Evolutionary conservation across 2,329 filamentous ascomycete species (phyloP), one percentile per base, ranked within the genome.

Genomic region (Teratosphaeria zuluensis): DNA sequence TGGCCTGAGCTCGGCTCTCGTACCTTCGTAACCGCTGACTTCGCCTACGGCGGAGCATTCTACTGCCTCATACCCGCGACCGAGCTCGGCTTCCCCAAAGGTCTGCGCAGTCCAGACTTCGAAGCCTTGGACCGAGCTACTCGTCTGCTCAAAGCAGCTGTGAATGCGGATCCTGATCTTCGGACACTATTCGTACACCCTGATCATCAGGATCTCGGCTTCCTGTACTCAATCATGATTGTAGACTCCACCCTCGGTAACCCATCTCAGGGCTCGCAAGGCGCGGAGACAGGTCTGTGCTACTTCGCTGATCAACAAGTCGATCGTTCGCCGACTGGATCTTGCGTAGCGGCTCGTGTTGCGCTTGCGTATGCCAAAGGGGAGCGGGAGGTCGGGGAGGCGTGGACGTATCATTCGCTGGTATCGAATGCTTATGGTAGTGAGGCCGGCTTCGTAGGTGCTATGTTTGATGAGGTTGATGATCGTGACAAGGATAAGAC

Each of bases 1-100:
- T 79, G 77, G 77, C 69, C 72, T 0, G 71, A 77, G 59, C 64
- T 80, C 1, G 59, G 56, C 1, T 56, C 57, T 1, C 60, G 63
- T 4, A 57, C 60, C 2, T 62, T 63, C 5, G 66, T 78, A 7
- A 67, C 51, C 0, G 61, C 70, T 0, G 72, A 74, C 57, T 61
- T 79, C 28, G 68, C 70, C 30, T 80, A 76, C 54, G 77, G 77
- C 0, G 77, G 77, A 2, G 74, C 76, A 0, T 80, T 77, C 59
- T 79, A 75, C 61, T 70, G 70, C 51, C 54, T 80, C 0, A 65
- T 77, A 14, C 52, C 68, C 3, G 73, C 70, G 0, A 56, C 60
- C 1, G 70, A 75, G 31, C 65, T 80, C 2, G 77, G 76, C 0
- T 78, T 78, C 56, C 19, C 61, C 5, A n/a, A 56, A 5, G 67